phyloP scores from a whole-genome alignment of 1,284 basidiomycete species.

The Phaffia rhodozyma region DNA sequence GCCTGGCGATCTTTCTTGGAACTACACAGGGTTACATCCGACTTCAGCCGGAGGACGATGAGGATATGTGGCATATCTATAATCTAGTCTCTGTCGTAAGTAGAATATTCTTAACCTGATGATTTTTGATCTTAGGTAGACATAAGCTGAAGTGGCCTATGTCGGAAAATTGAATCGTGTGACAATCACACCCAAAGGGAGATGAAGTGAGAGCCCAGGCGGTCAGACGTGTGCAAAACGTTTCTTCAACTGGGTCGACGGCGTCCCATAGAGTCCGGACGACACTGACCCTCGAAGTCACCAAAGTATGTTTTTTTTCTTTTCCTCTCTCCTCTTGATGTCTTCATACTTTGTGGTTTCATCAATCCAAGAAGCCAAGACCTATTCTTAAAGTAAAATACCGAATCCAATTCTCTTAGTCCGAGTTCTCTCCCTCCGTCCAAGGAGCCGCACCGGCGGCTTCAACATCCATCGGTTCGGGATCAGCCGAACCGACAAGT shows the following conservation, averaged over 20 bases:
- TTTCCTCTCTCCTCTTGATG: slow-evolving; percentile 27
- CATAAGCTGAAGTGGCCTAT: background rate
- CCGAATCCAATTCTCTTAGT: slow-evolving; percentile 21
- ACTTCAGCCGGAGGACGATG: slow-evolving; percentile 85
- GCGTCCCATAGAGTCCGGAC: slow-evolving; percentile 80
- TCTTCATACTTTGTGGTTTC: slow-evolving; percentile 24
- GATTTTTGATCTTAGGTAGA: background rate
- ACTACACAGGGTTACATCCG: slow-evolving; percentile 64
- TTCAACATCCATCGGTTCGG: slow-evolving; percentile 36
- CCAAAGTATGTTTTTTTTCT: slow-evolving; percentile 33
- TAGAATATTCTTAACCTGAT: slow-evolving; percentile 8
- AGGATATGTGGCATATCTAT: slow-evolving; percentile 99
- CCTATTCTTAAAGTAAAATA: background rate
- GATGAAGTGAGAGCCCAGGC: slow-evolving; percentile 83
- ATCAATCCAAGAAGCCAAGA: too few relatives aligned
- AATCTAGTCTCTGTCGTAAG: slow-evolving; percentile 73
- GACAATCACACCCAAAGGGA: slow-evolving; percentile 39
- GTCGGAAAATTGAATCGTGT: slow-evolving; percentile 10
- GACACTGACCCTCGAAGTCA: slow-evolving; percentile 72
- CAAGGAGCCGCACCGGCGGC: slow-evolving; percentile 39
- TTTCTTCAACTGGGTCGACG: slow-evolving; percentile 83
- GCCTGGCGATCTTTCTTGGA: background rate
- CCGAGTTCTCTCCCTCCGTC: slow-evolving; percentile 56
- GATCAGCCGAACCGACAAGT: slow-evolving; percentile 39
- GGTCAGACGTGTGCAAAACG: slow-evolving; percentile 54